phyloP scores from a whole-genome alignment of 164 flowering plant genomes.

The Macadamia tetraphylla region DNA sequence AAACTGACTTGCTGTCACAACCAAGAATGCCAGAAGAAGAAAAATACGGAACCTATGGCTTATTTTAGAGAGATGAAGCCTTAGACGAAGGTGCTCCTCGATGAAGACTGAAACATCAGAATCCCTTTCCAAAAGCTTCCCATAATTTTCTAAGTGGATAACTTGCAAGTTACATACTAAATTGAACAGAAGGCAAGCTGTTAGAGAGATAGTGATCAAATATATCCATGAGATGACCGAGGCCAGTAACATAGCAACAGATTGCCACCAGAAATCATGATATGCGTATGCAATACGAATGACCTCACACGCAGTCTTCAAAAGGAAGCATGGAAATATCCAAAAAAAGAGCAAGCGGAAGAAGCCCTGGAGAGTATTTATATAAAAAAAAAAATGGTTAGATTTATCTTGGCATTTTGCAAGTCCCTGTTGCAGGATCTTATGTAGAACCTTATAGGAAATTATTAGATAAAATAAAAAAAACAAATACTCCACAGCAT shows the following conservation, averaged over 20 bases:
- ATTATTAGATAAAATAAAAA: background rate
- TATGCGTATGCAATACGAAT: conserved; percentile 37
- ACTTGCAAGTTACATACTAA: conserved; percentile 85
- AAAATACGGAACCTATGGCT: conserved; percentile 89
- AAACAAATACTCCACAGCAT: conserved; percentile 1
- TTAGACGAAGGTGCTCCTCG: conserved; percentile 65
- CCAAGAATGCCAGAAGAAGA: conserved; percentile 63
- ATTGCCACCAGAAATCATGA: conserved; percentile 57
- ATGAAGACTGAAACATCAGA: conserved; percentile 43
- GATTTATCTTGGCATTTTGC: too few relatives aligned
- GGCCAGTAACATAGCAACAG: conserved; percentile 39
- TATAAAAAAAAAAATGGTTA: background rate
- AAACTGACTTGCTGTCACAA: conserved; percentile 69
- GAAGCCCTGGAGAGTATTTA: conserved; percentile 37
- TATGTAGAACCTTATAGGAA: background rate
- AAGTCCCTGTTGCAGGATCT: too few relatives aligned
- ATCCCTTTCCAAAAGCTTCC: conserved; percentile 65
- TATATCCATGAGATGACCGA: conserved; percentile 71
- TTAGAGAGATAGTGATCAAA: conserved; percentile 49
- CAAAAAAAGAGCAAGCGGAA: conserved; percentile 47
- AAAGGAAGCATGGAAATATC: conserved; percentile 53
- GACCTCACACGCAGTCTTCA: conserved; percentile 60
- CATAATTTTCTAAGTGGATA: conserved; percentile 80
- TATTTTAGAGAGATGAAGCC: conserved; percentile 73
- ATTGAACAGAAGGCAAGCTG: conserved; percentile 66